A percentile compares a stretch with the other conserved stretches of the same genome.
phyloP scores from a whole-genome alignment of 1,139 yeast genomes.

The Candida tetrigidarum region DNA sequence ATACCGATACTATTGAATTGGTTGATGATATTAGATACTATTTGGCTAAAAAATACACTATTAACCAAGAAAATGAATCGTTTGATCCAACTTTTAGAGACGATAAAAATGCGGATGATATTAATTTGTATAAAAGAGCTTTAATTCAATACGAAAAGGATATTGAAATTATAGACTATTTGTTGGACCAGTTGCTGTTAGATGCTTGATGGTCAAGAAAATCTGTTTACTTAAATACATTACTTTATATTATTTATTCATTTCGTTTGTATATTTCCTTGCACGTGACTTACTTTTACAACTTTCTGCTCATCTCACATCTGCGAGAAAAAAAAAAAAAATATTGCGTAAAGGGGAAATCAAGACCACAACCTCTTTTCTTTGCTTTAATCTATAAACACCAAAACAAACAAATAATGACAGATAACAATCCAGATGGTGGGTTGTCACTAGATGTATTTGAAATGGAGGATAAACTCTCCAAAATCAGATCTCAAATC shows the following conservation, averaged over 20 bases:
- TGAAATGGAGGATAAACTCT: slow-evolving; percentile 68
- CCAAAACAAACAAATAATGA: slow-evolving; percentile 14
- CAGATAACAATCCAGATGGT: slow-evolving; percentile 51
- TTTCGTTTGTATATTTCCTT: not conserved
- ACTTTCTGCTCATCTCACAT: slow-evolving; percentile 13
- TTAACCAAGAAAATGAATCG: slow-evolving; percentile 34
- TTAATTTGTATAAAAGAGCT: slow-evolving; percentile 36
- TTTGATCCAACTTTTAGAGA: slow-evolving; percentile 29
- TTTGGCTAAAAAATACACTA: slow-evolving; percentile 51
- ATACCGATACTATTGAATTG: slow-evolving; percentile 78
- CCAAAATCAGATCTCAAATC: slow-evolving; percentile 71
- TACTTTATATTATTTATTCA: too few species aligned
- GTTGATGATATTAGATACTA: slow-evolving; percentile 78
- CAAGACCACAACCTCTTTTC: too few species aligned
- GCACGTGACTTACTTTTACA: slow-evolving; percentile 7
- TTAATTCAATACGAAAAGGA: slow-evolving; percentile 31
- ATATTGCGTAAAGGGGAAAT: too few species aligned
- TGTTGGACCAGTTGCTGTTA: slow-evolving; percentile 45
- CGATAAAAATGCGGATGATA: slow-evolving; percentile 26
- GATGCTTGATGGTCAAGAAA: slow-evolving; percentile 51
- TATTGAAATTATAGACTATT: slow-evolving; percentile 44
- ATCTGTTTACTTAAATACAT: too few species aligned
- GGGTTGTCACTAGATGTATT: slow-evolving; percentile 38
- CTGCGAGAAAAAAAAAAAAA: not conserved
- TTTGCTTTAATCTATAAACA: not conserved